A percentile compares a stretch with the other conserved stretches of the same genome.
Evolutionary conservation across 805 yeast genomes (phyloP).

Genomic region (Priceomyces melissophilus): DNA sequence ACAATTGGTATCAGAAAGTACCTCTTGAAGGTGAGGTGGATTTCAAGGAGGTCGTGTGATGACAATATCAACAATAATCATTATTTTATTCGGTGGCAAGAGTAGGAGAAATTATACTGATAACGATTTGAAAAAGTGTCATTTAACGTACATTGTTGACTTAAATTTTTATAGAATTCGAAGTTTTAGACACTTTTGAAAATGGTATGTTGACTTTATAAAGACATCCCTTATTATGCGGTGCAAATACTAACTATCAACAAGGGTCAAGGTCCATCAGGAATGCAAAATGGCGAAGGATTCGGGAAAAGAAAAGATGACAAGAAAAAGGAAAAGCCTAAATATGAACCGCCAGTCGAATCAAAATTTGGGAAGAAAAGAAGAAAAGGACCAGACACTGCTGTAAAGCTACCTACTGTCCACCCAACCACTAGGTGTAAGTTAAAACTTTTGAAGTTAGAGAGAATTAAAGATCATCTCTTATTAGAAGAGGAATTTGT

Average conservation of each 20-base stretch:
- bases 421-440: constrained; percentile 93
- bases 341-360: constrained; percentile 98
- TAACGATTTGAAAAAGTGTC: too few relatives aligned
- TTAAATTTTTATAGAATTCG: too few relatives aligned
- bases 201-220: not conserved
- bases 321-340: constrained; percentile 80
- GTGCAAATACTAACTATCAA: constrained; percentile 6
- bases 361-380: constrained; percentile 90
- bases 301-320: constrained; percentile 53
- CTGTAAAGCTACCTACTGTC: constrained; percentile 78
- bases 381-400: constrained; percentile 89
- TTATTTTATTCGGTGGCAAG: too few relatives aligned
- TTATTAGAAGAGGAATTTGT: constrained; percentile 94
- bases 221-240: not conserved
- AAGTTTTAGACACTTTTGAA: not conserved
- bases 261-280: constrained; percentile 55
- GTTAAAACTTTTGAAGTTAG: constrained; percentile 84
- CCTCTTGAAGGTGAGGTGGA: too few relatives aligned
- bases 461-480: constrained; percentile 93
- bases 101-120: too few relatives aligned
- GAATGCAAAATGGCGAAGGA: constrained; percentile 50
- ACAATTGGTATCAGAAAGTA: too few relatives aligned
- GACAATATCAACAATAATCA: too few relatives aligned
- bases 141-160: too few relatives aligned
- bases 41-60: too few relatives aligned